phyloP scores from a whole-genome alignment of 192 early-diverging fungal species.

The Gigaspora rosea region DNA sequence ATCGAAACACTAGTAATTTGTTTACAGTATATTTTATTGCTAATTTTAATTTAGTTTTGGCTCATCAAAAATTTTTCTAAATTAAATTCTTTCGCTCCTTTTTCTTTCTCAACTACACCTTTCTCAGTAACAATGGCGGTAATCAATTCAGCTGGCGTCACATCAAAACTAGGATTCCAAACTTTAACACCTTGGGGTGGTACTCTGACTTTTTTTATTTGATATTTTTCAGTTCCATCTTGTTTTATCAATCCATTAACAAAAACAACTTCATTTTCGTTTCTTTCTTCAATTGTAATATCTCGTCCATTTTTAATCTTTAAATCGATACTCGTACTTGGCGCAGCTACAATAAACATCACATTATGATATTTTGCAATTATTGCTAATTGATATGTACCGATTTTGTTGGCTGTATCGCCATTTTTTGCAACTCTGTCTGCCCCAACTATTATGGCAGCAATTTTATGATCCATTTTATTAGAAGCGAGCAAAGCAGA shows the following conservation, averaged over 20 bases:
- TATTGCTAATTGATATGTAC: constrained; percentile 97
- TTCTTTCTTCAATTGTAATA: constrained; percentile 88
- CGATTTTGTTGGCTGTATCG: constrained; percentile 98
- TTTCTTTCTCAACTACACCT: constrained; percentile 69
- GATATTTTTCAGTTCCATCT: not conserved
- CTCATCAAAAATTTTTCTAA: constrained; percentile 53
- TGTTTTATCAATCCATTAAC: constrained; percentile 31
- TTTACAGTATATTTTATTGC: no score
- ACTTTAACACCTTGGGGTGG: constrained; percentile 82
- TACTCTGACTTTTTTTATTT: constrained; percentile 62
- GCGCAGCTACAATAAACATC: constrained; percentile 96
- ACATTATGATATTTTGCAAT: constrained; percentile 81
- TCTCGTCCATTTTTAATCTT: constrained; percentile 62
- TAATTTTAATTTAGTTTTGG: no score
- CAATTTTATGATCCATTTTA: constrained; percentile 45
- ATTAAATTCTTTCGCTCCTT: constrained; percentile 53
- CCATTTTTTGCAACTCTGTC: constrained; percentile 96
- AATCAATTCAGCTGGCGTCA: constrained; percentile 88
- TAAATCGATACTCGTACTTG: constrained; percentile 89
- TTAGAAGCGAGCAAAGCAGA: constrained; percentile 74
- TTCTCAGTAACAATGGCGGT: constrained; percentile 90
- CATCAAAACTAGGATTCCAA: constrained; percentile 99
- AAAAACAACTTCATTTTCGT: constrained; percentile 68
- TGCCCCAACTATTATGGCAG: constrained; percentile 93
- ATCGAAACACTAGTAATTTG: no score